A percentile compares a stretch with the other conserved stretches of the same genome.
Conservation (phyloP, 352 stramenopile species). For the Globisporangium sylvaticum region DNA sequence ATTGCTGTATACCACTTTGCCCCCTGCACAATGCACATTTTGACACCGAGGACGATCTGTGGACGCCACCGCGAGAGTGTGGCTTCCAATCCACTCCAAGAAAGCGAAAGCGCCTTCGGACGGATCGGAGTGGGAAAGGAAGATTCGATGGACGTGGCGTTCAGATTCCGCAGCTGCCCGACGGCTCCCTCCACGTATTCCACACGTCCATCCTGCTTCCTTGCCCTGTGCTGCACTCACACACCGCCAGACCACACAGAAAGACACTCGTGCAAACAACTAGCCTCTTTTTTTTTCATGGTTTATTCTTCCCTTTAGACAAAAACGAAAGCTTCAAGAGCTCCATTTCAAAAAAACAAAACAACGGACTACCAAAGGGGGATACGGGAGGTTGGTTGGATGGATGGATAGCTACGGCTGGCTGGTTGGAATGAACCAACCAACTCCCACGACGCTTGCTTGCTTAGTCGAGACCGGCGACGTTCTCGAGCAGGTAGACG, state of each 20-base stretch:
- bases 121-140: neutral
- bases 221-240: no score
- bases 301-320: neutral
- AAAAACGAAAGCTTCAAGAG: neutral
- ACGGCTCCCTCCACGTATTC: neutral
- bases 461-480: constrained; percentile 87
- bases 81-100: neutral
- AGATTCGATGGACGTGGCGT: neutral
- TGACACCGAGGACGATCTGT: neutral
- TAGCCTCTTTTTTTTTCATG: neutral
- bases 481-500: constrained; percentile 91
- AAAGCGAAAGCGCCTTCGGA: no score
- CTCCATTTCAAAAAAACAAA: neutral
- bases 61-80: no score
- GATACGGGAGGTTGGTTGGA: neutral
- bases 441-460: neutral
- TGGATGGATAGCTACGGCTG: neutral
- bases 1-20: neutral
- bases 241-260: no score
- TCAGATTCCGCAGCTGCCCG: neutral
- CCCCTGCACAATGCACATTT: neutral
- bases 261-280: no score
- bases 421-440: neutral
- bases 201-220: no score
- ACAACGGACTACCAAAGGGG: neutral